Evolutionary conservation across 345 rosid genomes (phyloP), one percentile per base, ranked within the genome.

Genomic region (Ceriops decandra): DNA sequence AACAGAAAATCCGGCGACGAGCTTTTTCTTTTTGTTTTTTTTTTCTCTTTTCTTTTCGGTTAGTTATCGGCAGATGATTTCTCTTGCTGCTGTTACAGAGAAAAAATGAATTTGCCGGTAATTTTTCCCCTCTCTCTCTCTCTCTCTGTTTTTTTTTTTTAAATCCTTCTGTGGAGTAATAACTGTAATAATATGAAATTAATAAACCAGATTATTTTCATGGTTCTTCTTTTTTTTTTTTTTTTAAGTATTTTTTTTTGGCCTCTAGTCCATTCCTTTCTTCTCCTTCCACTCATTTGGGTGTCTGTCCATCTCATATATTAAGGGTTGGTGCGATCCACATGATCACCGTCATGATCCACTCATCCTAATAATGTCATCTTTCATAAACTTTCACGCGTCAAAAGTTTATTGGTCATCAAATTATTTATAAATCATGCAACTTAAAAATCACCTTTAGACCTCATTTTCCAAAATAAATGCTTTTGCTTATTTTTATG

Each of bases 21-120:
- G 30, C 36, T 7, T 33, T 33, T 33, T 33, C 8, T 33, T 33
- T 32, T 32, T 24, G 26, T 24, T 24, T 24, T 24, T 24, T 1
- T 33, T 6, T 6, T 6, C 0, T 1, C 1, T 33, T 82, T 67
- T 63, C 24, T 53, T 54, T 54, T 1, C 16, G 30, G 74, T 75
- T 73, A 56, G 60, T 85, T 31, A 67, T 75, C 85, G 85, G 83
- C 82, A 65, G 79, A 80, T 64, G 87, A 88, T 85, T 81, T 84
- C 89, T 83, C 87, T 74, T 53, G 35, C 26, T 17, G 11, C 20
- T 33, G 28, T 7, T 26, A 20, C 36, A 33, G 84, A 67, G 92
- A 77, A 88, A 74, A 87, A 75, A 81, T 89, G 86, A 88, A 73
- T 70, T 60, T 81, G 82, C 80, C 76, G 80, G 84, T 76, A 68